Evolutionary conservation across 1,139 yeast species (phyloP).

Genomic region (Taphrina pruni): DNA sequence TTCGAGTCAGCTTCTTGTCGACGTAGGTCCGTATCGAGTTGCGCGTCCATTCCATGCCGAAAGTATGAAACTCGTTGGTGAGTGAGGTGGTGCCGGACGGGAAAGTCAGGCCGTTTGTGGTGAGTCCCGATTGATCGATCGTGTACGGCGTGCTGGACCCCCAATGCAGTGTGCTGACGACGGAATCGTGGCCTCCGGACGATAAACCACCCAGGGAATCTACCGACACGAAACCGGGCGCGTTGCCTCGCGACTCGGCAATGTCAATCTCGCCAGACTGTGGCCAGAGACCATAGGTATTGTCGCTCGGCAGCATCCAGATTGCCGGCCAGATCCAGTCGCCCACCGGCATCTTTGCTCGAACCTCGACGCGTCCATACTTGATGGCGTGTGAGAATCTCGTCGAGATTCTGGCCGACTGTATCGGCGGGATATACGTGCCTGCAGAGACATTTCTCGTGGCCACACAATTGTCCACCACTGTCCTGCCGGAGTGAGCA

Average conservation of each 20-base stretch:
- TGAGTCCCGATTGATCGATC: constrained; percentile 42
- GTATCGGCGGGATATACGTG: constrained; percentile 44
- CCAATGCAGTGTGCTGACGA: constrained; percentile 45
- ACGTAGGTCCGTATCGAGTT: constrained; percentile 44
- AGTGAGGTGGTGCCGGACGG: constrained; percentile 38
- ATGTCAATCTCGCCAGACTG: constrained; percentile 46
- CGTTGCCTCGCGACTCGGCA: constrained; percentile 45
- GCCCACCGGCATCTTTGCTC: constrained; percentile 44
- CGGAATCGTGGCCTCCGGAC: constrained; percentile 41
- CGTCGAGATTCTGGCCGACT: constrained; percentile 45
- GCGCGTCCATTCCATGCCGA: constrained; percentile 45
- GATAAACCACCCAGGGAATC: constrained; percentile 20
- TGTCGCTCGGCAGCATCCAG: constrained; percentile 45
- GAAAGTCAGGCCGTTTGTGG: constrained; percentile 40
- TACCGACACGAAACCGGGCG: constrained; percentile 42
- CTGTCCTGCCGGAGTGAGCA: constrained; percentile 18
- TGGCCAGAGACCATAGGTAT: constrained; percentile 45
- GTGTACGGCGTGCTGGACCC: constrained; percentile 40
- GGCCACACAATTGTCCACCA: constrained; percentile 40
- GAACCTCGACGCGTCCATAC: constrained; percentile 45
- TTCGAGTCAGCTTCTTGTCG: constrained; percentile 45
- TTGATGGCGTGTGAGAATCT: constrained; percentile 32
- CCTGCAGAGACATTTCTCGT: constrained; percentile 41
- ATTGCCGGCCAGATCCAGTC: constrained; percentile 47
- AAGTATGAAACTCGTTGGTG: constrained; percentile 42